Evolutionary conservation across 768 basidiomycete species (phyloP).

Genomic region (Xanthoconium stramineum): DNA sequence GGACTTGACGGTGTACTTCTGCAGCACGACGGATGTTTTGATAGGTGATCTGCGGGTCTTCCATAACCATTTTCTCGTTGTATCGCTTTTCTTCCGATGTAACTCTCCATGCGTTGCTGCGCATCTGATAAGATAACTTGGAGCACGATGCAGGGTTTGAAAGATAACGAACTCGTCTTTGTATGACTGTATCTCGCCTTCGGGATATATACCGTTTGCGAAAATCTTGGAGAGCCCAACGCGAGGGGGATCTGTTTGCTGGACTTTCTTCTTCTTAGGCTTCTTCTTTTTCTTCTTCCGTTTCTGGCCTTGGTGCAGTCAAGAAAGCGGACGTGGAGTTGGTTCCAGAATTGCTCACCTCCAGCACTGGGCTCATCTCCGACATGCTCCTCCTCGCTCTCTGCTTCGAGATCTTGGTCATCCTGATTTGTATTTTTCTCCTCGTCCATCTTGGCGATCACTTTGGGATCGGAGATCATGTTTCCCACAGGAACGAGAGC

Average conservation of each 20-base stretch:
- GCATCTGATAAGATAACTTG: not conserved
- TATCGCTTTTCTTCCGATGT: slow-evolving; percentile 90
- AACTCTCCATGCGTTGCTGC: slow-evolving; percentile 83
- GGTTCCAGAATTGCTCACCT: slow-evolving; percentile 24
- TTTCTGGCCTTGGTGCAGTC: slow-evolving; percentile 48
- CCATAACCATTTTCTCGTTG: slow-evolving; percentile 69
- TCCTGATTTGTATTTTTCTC: slow-evolving; percentile 10
- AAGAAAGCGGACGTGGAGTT: not conserved
- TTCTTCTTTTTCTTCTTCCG: slow-evolving; percentile 97
- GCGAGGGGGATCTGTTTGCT: slow-evolving; percentile 90
- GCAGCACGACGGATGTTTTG: slow-evolving; percentile 86
- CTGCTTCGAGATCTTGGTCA: slow-evolving; percentile 25
- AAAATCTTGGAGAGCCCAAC: slow-evolving; percentile 88
- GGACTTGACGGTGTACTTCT: slow-evolving; percentile 95
- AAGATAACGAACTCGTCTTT: slow-evolving; percentile 73
- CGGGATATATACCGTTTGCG: slow-evolving; percentile 81
- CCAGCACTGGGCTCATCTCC: slow-evolving; percentile 20
- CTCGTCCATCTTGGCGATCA: slow-evolving; percentile 12
- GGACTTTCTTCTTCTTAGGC: slow-evolving; percentile 75
- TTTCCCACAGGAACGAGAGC: not conserved
- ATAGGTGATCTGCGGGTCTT: slow-evolving; percentile 85
- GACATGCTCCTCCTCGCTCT: slow-evolving; percentile 34
- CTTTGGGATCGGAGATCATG: slow-evolving; percentile 22
- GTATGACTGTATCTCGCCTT: slow-evolving; percentile 90
- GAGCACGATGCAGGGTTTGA: not conserved